These are phyloP conservation scores for Penicillium malachiteum DNA, from an alignment of 495 filamentous ascomycete genomes.

Conservation along the genomic window DNA sequence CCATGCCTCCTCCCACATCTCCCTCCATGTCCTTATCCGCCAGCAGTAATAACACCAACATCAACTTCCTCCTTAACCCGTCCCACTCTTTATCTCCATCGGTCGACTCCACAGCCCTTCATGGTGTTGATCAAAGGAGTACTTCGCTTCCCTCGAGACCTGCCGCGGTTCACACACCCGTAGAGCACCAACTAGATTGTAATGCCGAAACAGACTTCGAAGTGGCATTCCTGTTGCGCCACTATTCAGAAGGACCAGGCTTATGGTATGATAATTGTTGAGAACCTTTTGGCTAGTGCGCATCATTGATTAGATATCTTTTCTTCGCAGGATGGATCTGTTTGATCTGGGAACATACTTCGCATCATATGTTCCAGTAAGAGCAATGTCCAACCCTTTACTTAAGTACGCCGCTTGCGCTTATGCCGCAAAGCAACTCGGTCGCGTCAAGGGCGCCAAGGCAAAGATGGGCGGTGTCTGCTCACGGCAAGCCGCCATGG, in stretches of 20 bases:
- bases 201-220: constrained; percentile 53
- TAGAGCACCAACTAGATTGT: constrained; percentile 23
- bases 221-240: constrained; percentile 58
- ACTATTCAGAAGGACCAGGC: constrained; percentile 60
- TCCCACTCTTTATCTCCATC: constrained; percentile 47
- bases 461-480: constrained; percentile 49
- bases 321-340: constrained; percentile 57
- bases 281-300: neutral
- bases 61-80: constrained; percentile 61
- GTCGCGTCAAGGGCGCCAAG: constrained; percentile 52
- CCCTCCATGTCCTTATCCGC: constrained; percentile 40
- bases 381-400: constrained; percentile 55
- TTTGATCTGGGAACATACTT: constrained; percentile 63
- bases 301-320: constrained; percentile 15
- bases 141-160: constrained; percentile 31
- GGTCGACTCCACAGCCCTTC: constrained; percentile 42
- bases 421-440: constrained; percentile 62
- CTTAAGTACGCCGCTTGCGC: constrained; percentile 61
- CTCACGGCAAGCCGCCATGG: constrained; percentile 51
- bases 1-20: constrained; percentile 37
- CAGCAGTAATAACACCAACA: constrained; percentile 41
- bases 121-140: constrained; percentile 30
- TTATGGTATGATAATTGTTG: constrained; percentile 45
- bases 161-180: constrained; percentile 14
- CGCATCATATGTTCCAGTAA: constrained; percentile 56